phyloP scores from a whole-genome alignment of 352 stramenopile genomes.

The Pythium coloratum region DNA sequence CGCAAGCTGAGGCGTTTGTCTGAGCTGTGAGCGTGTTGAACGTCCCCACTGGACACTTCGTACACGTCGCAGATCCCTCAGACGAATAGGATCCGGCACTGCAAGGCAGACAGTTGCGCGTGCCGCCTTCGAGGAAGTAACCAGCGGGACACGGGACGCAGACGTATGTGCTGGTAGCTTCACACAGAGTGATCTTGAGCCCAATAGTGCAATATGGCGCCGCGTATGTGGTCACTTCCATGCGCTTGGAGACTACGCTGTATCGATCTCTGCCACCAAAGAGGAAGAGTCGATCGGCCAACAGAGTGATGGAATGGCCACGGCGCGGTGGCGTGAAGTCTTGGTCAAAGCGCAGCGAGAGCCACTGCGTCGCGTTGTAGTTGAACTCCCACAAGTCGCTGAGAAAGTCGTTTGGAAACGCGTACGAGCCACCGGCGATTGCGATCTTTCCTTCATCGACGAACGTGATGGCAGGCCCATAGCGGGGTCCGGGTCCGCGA shows the following conservation, averaged over 20 bases:
- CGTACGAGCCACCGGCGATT: conserved; percentile 62
- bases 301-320: conserved; percentile 53
- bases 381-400: conserved; percentile 74
- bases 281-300: conserved; percentile 45
- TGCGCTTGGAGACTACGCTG: conserved; percentile 46
- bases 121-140: conserved; percentile 54
- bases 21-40: conserved; percentile 50
- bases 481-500: conserved; percentile 48
- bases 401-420: conserved; percentile 78
- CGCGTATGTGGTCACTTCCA: conserved; percentile 52
- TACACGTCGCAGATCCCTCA: conserved; percentile 42
- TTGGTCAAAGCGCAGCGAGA: conserved; percentile 46
- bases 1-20: conserved; percentile 35
- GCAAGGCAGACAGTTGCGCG: conserved; percentile 51
- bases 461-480: conserved; percentile 51
- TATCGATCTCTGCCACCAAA: conserved; percentile 70
- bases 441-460: conserved; percentile 62
- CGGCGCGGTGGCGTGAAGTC: conserved; percentile 53
- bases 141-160: conserved; percentile 64
- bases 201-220: conserved; percentile 49
- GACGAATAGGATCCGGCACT: conserved; percentile 46
- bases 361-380: conserved; percentile 65
- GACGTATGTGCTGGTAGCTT: conserved; percentile 49
- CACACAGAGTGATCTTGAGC: conserved; percentile 58
- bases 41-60: conserved; percentile 45